Conservation (phyloP, 768 basidiomycete species). For the Boletus reticulatus region DNA sequence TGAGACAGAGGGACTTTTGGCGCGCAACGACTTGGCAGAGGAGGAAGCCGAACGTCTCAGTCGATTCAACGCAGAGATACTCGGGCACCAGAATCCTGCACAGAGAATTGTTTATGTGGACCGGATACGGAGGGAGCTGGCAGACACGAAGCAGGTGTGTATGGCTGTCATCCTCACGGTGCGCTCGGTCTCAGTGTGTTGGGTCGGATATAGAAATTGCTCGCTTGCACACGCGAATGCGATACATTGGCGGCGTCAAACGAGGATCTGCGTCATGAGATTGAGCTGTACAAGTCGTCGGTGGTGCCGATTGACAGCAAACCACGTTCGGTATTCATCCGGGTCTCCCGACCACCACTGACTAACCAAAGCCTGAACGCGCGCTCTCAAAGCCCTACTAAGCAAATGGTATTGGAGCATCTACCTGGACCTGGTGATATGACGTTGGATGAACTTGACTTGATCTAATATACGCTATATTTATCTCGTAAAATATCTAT, state of each 20-base stretch:
- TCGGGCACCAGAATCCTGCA: conserved; percentile 80
- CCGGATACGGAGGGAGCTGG: conserved; percentile 73
- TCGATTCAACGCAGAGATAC: conserved; percentile 80
- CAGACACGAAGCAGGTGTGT: conserved; percentile 77
- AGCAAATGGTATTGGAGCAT: conserved; percentile 28
- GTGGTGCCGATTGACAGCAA: conserved; percentile 47
- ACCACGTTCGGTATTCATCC: conserved; percentile 48
- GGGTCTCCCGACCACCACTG: conserved; percentile 48
- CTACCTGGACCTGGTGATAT: conserved; percentile 45
- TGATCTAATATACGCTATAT: conserved; percentile 21
- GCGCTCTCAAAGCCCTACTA: conserved; percentile 11
- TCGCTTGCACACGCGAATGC: conserved; percentile 44
- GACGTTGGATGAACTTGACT: conserved; percentile 49
- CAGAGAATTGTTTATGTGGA: conserved; percentile 90
- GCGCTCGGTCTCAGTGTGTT: neutral
- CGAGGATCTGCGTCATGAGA: conserved; percentile 48
- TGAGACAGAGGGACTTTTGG: conserved; percentile 61
- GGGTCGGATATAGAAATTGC: conserved; percentile 43
- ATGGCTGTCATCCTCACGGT: neutral
- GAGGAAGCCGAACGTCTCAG: conserved; percentile 75
- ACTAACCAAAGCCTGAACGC: conserved; percentile 42
- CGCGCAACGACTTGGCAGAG: conserved; percentile 74
- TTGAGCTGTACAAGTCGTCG: conserved; percentile 61
- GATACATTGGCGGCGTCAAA: conserved; percentile 45
- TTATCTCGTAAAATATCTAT: conserved; percentile 8